phyloP scores from a whole-genome alignment of 1,284 basidiomycete species.

The Hymenochaete sp. region DNA sequence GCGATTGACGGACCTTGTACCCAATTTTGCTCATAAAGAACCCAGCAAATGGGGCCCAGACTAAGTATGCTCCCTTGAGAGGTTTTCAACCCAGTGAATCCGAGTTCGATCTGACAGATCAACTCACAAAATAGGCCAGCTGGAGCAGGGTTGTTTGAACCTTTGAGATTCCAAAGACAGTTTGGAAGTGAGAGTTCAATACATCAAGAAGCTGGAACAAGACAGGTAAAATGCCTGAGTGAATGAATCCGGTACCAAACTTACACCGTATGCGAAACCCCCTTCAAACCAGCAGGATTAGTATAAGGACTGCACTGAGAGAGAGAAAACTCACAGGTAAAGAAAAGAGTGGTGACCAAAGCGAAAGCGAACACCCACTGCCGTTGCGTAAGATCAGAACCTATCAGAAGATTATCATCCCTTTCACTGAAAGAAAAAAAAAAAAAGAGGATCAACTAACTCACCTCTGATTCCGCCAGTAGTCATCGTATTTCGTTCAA shows the following conservation, averaged over 20 bases:
- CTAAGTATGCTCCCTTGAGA: constrained; percentile 55
- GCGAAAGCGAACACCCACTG: constrained; percentile 54
- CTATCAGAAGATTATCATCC: constrained; percentile 24
- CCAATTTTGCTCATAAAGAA: constrained; percentile 49
- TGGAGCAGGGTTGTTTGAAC: constrained; percentile 80
- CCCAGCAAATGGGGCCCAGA: constrained; percentile 52
- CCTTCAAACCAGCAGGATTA: constrained; percentile 25
- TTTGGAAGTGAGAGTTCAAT: constrained; percentile 75
- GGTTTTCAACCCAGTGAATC: not conserved
- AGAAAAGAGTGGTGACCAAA: constrained; percentile 73
- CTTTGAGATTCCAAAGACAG: constrained; percentile 61
- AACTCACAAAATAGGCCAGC: constrained; percentile 67
- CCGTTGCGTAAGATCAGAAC: constrained; percentile 36
- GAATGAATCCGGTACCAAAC: constrained; percentile 18
- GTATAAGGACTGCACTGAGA: not conserved
- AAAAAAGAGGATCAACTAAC: not conserved
- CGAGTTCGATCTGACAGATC: not conserved
- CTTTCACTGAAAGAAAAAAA: not conserved
- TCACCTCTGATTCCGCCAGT: constrained; percentile 11
- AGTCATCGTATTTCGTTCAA: constrained; percentile 5
- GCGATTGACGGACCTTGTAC: constrained; percentile 42
- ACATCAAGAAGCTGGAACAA: constrained; percentile 68
- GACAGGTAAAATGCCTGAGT: constrained; percentile 12
- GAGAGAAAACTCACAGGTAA: constrained; percentile 50
- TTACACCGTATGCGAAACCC: constrained; percentile 69